Evolutionary conservation across 805 yeast species (phyloP).

Genomic region (Tanozyma kutaoensis): DNA sequence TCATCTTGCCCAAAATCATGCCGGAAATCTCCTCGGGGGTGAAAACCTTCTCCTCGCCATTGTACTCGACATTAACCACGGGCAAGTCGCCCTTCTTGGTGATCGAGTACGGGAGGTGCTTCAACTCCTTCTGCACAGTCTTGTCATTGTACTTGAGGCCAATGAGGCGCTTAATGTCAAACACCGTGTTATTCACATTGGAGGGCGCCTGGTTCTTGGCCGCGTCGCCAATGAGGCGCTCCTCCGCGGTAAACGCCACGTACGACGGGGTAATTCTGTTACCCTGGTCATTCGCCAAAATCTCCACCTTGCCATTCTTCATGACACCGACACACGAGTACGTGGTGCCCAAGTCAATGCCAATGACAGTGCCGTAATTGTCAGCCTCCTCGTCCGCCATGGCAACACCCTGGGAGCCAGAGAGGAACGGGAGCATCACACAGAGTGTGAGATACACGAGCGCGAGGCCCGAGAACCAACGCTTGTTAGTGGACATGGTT

Average conservation of each 20-base stretch:
- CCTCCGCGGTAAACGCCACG: constrained; percentile 92
- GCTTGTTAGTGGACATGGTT: no score
- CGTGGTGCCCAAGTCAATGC: constrained; percentile 96
- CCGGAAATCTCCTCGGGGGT: constrained; percentile 93
- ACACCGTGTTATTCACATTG: constrained; percentile 88
- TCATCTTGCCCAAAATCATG: constrained; percentile 87
- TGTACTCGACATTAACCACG: constrained; percentile 71
- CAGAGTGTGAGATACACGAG: no score
- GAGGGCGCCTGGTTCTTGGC: constrained; percentile 98
- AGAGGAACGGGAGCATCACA: no score
- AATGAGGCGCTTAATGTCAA: constrained; percentile 91
- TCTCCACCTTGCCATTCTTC: constrained; percentile 76
- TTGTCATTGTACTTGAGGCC: constrained; percentile 70
- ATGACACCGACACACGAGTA: constrained; percentile 85
- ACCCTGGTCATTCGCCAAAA: constrained; percentile 96
- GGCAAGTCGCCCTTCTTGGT: constrained; percentile 78
- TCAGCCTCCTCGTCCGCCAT: no score
- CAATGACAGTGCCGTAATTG: constrained; percentile 25
- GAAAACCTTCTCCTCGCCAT: constrained; percentile 77
- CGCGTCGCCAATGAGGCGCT: constrained; percentile 93
- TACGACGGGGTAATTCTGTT: constrained; percentile 96
- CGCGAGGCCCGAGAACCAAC: no score
- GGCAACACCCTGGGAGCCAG: no score
- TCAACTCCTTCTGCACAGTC: constrained; percentile 66
- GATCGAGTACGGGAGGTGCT: constrained; percentile 83